Base-by-base conservation (phyloP, 768 basidiomycete genomes). In the Phlebiopsis gigantea region DNA sequence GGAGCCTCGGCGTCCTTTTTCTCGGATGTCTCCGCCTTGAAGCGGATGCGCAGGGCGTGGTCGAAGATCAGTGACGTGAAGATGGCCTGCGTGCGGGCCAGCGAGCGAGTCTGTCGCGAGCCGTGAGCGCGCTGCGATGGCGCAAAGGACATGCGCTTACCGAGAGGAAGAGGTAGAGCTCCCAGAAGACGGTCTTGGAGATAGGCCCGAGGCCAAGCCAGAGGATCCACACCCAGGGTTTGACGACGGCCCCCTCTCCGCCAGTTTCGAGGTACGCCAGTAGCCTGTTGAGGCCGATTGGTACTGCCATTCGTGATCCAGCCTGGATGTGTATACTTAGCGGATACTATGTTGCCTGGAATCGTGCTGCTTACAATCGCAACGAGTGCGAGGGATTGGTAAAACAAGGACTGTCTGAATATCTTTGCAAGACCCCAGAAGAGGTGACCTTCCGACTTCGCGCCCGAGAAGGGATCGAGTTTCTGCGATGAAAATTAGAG, bases 221-320 rank as follows among this genome's bases (percentile, higher is more conserved):
- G 0, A 69, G 30, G 10, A 88, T 78, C 87, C 87, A 90, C 5
- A 88, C 78, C 81, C 87, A 88, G 0, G 88, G 88, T 28, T 77
- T 77, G 28, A 85, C 67, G 7, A 69, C 61, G 0, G 84, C 74
- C 21, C 67, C 74, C 52, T 75, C 63, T 3, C 81, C 82, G 12
- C 72, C 69, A 3, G 66, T 75, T 69, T 88, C 86, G 17, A 90
- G 69, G 63, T 88, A 60, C 55, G 24, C 56, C 2, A 60, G 49
- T 5, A 60, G 31, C 41, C 50, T 2, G 44, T 60, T 60, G 28
- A 43, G 46, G 12, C 54, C 58, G 26, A 60, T 53, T 4, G 58
- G 58, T 10, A 34, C 39, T 19, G 41, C 30, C 17, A 56, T 21
- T 19, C 22, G 21, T n/a, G 42, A n/a, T 3, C 17, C 12, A 17